Conservation (phyloP, 352 stramenopile species). For the Phytophthora uliginosa region DNA sequence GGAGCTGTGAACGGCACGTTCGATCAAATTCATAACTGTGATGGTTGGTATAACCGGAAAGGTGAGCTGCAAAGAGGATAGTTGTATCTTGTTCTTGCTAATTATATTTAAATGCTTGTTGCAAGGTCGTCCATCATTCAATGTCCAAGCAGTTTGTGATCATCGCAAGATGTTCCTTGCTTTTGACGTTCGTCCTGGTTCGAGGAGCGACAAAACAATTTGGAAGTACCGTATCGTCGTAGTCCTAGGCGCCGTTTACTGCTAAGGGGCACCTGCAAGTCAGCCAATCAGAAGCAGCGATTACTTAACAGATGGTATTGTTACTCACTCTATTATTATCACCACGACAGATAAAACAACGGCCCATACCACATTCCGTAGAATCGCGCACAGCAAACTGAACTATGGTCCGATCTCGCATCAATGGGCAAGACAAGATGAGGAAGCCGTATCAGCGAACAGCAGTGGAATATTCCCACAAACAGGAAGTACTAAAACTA, state of each 20-base stretch:
- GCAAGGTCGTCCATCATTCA: too few species aligned
- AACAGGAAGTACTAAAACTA: neutral
- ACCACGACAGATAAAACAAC: slow-evolving; percentile 4
- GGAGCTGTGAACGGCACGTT: too few species aligned
- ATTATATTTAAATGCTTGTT: too few species aligned
- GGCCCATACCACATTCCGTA: neutral
- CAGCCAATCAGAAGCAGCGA: neutral
- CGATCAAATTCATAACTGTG: too few species aligned
- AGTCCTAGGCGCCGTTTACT: neutral
- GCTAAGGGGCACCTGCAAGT: neutral
- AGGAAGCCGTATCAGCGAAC: neutral
- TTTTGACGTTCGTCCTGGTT: too few species aligned
- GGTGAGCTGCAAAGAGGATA: too few species aligned
- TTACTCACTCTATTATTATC: slow-evolving; percentile 11
- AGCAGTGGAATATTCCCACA: neutral
- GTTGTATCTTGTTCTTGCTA: too few species aligned
- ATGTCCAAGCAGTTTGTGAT: too few species aligned
- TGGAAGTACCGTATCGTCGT: slow-evolving; percentile 3
- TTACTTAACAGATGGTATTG: neutral
- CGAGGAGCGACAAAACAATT: too few species aligned
- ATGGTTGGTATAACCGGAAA: too few species aligned
- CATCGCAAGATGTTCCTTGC: too few species aligned
- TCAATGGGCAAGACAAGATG: slow-evolving; percentile 5
- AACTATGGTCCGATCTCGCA: neutral
- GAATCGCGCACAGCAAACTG: neutral